phyloP scores from a whole-genome alignment of 2,329 filamentous ascomycete species.

The Podosphaera xanthii region DNA sequence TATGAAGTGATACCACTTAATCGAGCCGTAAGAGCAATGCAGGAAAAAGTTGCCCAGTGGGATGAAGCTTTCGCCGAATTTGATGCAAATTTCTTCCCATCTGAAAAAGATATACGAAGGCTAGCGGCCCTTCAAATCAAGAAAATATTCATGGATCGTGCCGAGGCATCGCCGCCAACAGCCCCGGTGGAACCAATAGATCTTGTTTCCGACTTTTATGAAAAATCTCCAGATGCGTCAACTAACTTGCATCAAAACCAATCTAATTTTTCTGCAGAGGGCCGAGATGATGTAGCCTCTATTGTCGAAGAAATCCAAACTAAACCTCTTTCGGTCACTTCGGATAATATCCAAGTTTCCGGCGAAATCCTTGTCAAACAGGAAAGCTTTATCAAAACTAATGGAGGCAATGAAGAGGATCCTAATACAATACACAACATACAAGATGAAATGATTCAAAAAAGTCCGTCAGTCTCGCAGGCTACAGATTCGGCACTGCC shows the following conservation, averaged over 20 bases:
- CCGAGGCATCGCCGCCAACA: constrained; percentile 58
- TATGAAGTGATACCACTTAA: constrained; percentile 95
- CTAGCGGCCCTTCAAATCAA: constrained; percentile 80
- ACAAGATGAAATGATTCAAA: neutral
- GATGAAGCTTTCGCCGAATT: constrained; percentile 78
- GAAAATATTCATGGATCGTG: constrained; percentile 72
- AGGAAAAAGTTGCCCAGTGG: constrained; percentile 86
- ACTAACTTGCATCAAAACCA: constrained; percentile 10
- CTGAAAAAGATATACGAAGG: constrained; percentile 86
- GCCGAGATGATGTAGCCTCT: constrained; percentile 37
- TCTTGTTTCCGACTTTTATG: constrained; percentile 24
- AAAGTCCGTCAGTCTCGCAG: constrained; percentile 4
- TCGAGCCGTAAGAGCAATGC: constrained; percentile 64
- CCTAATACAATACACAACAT: constrained; percentile 31
- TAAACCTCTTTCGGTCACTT: neutral
- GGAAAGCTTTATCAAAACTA: constrained; percentile 2
- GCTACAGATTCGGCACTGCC: constrained; percentile 3
- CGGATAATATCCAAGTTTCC: neutral
- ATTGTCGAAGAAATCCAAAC: constrained; percentile 32
- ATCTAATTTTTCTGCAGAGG: constrained; percentile 28
- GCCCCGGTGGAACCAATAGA: constrained; percentile 43
- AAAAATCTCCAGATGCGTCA: constrained; percentile 19
- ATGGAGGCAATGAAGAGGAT: constrained; percentile 24
- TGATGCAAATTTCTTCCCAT: constrained; percentile 74
- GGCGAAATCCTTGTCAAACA: neutral